Percentiles rank a stretch among this genome's conserved stretches.
phyloP scores from a whole-genome alignment of 2,329 filamentous ascomycete species.

The Biscogniauxia marginata region DNA sequence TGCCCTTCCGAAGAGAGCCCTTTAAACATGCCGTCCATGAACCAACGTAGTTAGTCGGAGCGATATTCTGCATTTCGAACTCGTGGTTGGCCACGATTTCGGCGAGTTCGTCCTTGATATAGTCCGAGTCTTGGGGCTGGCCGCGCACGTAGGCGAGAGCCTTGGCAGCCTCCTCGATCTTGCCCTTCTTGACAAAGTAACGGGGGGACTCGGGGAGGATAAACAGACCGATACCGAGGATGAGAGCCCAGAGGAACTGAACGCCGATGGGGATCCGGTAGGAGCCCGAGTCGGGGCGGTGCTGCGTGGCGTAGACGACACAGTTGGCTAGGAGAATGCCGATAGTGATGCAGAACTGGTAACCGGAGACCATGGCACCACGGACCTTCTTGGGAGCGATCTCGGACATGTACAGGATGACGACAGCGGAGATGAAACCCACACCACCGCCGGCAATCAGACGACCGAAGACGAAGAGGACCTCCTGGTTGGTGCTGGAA shows the following conservation, averaged over 20 bases:
- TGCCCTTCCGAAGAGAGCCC: constrained; percentile 53
- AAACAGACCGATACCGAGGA: constrained; percentile 38
- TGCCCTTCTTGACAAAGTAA: constrained; percentile 68
- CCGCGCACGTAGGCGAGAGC: constrained; percentile 62
- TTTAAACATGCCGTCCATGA: constrained; percentile 61
- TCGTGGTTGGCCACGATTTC: constrained; percentile 75
- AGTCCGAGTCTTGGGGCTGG: constrained; percentile 62
- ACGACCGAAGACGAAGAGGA: constrained; percentile 61
- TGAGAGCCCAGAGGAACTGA: constrained; percentile 56
- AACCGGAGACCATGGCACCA: constrained; percentile 70
- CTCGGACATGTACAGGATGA: constrained; percentile 71
- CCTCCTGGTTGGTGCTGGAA: constrained; percentile 48
- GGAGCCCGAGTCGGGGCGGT: constrained; percentile 56
- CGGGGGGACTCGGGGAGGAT: constrained; percentile 64
- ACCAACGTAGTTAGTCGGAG: constrained; percentile 53
- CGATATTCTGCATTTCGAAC: constrained; percentile 63
- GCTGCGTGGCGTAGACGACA: constrained; percentile 64
- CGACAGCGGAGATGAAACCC: constrained; percentile 66
- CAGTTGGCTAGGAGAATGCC: constrained; percentile 68
- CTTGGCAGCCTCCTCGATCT: constrained; percentile 57
- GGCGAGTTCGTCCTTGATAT: constrained; percentile 66
- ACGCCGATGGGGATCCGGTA: constrained; percentile 72
- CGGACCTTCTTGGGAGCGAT: constrained; percentile 61
- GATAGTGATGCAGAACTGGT: constrained; percentile 76
- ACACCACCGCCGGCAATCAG: constrained; percentile 64